Percentiles rank a stretch among this genome's conserved stretches.
Evolutionary conservation across 2,329 filamentous ascomycete genomes (phyloP).

Genomic region (Colletotrichum sp.): DNA sequence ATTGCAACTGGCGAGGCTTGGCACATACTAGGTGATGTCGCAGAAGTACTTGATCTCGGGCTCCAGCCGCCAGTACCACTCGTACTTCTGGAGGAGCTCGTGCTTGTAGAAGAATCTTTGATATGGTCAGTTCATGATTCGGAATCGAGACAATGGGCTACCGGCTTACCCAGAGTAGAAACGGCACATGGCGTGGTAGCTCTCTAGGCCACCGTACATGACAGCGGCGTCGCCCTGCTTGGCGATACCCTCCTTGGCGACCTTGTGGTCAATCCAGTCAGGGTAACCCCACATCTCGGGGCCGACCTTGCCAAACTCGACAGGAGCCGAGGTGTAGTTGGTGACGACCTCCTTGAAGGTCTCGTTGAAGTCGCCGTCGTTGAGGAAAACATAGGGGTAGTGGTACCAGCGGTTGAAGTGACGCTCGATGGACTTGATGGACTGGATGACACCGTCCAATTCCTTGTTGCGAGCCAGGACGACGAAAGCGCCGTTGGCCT

Average conservation of each 20-base stretch:
- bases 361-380: constrained; percentile 96
- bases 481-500: constrained; percentile 94
- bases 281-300: constrained; percentile 94
- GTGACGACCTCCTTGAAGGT: constrained; percentile 87
- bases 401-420: constrained; percentile 99
- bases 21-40: constrained; percentile 90
- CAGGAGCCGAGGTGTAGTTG: constrained; percentile 86
- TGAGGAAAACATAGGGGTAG: constrained; percentile 98
- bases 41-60: constrained; percentile 99
- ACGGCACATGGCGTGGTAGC: constrained; percentile 98
- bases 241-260: constrained; percentile 92
- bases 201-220: constrained; percentile 99
- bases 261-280: constrained; percentile 93
- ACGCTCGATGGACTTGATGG: constrained; percentile 95
- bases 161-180: constrained; percentile 88
- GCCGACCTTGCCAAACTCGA: constrained; percentile 95
- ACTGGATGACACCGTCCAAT: constrained; percentile 93
- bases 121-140: constrained; percentile 25
- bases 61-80: constrained; percentile 99
- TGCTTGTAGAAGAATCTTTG: constrained; percentile 94
- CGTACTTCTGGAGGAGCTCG: constrained; percentile 91
- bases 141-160: neutral
- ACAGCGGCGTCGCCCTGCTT: constrained; percentile 97
- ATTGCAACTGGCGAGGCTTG: neutral
- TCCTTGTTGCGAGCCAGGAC: constrained; percentile 96